A percentile compares a stretch with the other conserved stretches of the same genome.
phyloP scores from a whole-genome alignment of 1,139 yeast species.

The Groenewaldozyma auringiensis region DNA sequence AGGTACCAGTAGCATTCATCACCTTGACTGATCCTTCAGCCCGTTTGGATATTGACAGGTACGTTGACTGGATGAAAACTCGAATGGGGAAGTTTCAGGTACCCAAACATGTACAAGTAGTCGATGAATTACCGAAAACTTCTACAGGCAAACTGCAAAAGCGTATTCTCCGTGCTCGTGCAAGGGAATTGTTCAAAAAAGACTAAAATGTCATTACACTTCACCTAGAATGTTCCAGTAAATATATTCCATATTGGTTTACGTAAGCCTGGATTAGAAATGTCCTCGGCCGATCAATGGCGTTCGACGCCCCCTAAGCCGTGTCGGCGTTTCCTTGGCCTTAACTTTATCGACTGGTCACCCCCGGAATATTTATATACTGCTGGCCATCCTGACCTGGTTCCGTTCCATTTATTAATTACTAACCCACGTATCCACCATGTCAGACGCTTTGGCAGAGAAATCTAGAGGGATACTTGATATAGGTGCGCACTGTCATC shows the following conservation, averaged over 20 bases:
- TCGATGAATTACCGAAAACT: conserved; percentile 30
- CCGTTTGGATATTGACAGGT: conserved; percentile 16
- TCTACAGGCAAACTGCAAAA: conserved; percentile 34
- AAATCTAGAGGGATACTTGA: conserved; percentile 38
- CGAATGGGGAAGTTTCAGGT: conserved; percentile 32
- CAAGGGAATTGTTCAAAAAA: background rate
- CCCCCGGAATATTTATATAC: no score
- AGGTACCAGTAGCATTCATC: conserved; percentile 32
- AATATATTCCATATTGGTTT: no score
- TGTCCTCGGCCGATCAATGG: no score
- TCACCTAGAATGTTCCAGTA: no score
- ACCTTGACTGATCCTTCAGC: conserved; percentile 20
- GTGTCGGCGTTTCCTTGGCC: no score
- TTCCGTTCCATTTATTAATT: no score
- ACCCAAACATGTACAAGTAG: conserved; percentile 27
- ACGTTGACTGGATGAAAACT: conserved; percentile 23
- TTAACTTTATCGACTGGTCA: no score
- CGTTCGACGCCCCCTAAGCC: no score
- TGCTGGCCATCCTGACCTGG: no score
- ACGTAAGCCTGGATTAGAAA: no score
- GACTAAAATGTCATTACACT: no score
- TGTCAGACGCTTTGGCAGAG: conserved; percentile 2
- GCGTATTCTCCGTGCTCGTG: conserved; percentile 27
- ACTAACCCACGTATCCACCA: background rate
- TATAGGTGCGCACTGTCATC: conserved; percentile 47